A percentile compares a stretch with the other conserved stretches of the same genome.
These are phyloP conservation scores for Pseudovirgaria hyperparasitica DNA, from an alignment of 2,329 filamentous ascomycete species.

Conservation along the genomic window DNA sequence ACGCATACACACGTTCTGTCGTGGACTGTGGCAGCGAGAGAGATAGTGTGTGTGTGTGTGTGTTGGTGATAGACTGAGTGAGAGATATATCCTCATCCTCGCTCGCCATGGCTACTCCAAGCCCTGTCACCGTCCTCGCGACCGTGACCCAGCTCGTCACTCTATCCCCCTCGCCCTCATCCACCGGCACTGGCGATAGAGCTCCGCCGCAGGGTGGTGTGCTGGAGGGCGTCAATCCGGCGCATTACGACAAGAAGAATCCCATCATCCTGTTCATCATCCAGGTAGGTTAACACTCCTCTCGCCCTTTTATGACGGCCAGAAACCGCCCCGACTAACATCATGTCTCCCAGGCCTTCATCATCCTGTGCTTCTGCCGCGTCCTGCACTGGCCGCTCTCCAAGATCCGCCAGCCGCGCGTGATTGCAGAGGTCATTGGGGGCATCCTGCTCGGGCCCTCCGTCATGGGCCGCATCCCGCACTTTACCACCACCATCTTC, in stretches of 20 bases:
- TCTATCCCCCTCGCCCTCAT: too few relatives aligned
- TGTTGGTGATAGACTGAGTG: too few relatives aligned
- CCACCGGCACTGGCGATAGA: too few relatives aligned
- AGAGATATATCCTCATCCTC: too few relatives aligned
- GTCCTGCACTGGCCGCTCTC: constrained; percentile 65
- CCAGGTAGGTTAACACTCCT: constrained; percentile 37
- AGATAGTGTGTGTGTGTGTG: too few relatives aligned
- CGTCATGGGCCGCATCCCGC: constrained; percentile 74
- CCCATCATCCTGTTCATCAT: constrained; percentile 68
- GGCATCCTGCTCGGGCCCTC: constrained; percentile 77
- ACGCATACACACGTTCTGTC: too few relatives aligned
- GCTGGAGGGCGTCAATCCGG: constrained; percentile 57
- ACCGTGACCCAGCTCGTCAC: too few relatives aligned
- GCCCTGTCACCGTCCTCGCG: too few relatives aligned
- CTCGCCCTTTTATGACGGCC: not conserved
- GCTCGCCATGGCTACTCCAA: too few relatives aligned
- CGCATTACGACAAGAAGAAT: constrained; percentile 55
- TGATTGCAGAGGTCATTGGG: constrained; percentile 77
- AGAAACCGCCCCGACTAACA: not conserved
- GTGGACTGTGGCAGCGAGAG: too few relatives aligned
- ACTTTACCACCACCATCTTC: constrained; percentile 66
- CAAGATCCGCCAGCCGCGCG: constrained; percentile 64
- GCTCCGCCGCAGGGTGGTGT: constrained; percentile 52
- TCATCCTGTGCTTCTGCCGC: constrained; percentile 65
- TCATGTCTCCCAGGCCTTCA: constrained; percentile 40